Conservation (phyloP, 2,329 filamentous ascomycete genomes). For the Chrysoporthe deuterocubensis region DNA sequence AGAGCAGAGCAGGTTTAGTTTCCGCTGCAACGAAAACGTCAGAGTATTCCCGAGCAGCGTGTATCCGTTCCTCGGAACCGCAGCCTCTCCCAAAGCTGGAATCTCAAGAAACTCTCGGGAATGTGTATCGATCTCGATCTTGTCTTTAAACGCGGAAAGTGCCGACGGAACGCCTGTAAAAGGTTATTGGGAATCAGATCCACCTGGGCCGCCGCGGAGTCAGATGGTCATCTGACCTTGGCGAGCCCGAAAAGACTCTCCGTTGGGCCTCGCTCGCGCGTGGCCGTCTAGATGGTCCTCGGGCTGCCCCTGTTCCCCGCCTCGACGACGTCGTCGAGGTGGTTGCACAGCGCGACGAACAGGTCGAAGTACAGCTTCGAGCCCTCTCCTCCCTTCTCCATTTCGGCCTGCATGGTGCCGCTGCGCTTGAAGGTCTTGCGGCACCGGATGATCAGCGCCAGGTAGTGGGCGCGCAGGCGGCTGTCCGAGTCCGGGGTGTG, state of each 20-base stretch:
- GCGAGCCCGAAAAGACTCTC: conserved; percentile 16
- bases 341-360: conserved; percentile 97
- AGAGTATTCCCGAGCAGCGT: conserved; percentile 19
- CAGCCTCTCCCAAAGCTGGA: conserved; percentile 23
- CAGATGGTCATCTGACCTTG: conserved; percentile 5
- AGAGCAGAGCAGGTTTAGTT: conserved; percentile 20
- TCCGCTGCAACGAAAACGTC: conserved; percentile 22
- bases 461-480: conserved; percentile 92
- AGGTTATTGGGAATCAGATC: conserved; percentile 21
- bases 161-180: conserved; percentile 26
- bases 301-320: conserved; percentile 71
- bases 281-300: conserved; percentile 55
- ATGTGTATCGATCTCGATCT: conserved; percentile 20
- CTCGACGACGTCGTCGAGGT: conserved; percentile 94
- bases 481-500: conserved; percentile 94
- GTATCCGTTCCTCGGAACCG: conserved; percentile 20
- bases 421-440: conserved; percentile 97
- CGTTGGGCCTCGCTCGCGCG: neutral
- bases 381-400: conserved; percentile 79
- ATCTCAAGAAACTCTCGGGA: conserved; percentile 23
- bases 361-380: conserved; percentile 96
- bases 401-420: conserved; percentile 98
- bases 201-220: conserved; percentile 20
- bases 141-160: conserved; percentile 23
- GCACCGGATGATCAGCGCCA: conserved; percentile 95